These are phyloP conservation scores for Microsporum audouinii DNA, from an alignment of 2,329 filamentous ascomycete genomes.

Conservation along the genomic window DNA sequence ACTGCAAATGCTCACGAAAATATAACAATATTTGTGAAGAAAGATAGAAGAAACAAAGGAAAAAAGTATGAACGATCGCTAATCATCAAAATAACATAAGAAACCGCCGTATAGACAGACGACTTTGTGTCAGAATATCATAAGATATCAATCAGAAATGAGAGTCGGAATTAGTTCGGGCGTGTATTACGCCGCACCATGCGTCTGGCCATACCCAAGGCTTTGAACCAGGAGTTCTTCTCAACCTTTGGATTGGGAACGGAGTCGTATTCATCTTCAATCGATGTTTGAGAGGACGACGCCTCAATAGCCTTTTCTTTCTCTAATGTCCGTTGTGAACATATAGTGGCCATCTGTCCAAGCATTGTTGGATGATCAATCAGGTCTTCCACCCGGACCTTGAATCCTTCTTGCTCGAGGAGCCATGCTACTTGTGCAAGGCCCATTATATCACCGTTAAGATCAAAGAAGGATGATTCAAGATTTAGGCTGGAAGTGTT, in stretches of 20 bases:
- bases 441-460: slow-evolving; percentile 33
- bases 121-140: background rate
- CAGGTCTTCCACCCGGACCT: slow-evolving; percentile 30
- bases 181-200: slow-evolving; percentile 13
- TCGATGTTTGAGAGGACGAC: slow-evolving; percentile 6
- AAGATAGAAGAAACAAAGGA: background rate
- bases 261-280: slow-evolving; percentile 7
- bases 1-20: background rate
- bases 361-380: slow-evolving; percentile 33
- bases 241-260: slow-evolving; percentile 6
- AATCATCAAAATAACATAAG: background rate
- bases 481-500: slow-evolving; percentile 22
- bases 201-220: slow-evolving; percentile 10
- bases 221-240: slow-evolving; percentile 13
- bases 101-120: background rate
- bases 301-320: slow-evolving; percentile 1
- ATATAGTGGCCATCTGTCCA: slow-evolving; percentile 27
- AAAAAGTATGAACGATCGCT: background rate
- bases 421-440: slow-evolving; percentile 33
- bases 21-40: background rate
- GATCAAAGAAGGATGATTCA: slow-evolving; percentile 33
- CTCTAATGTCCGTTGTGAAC: slow-evolving; percentile 7
- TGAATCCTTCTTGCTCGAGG: slow-evolving; percentile 31
- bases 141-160: background rate
- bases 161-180: slow-evolving; percentile 11